Base-by-base conservation (phyloP, 768 basidiomycete genomes). In the Cubamyces lactineus region DNA sequence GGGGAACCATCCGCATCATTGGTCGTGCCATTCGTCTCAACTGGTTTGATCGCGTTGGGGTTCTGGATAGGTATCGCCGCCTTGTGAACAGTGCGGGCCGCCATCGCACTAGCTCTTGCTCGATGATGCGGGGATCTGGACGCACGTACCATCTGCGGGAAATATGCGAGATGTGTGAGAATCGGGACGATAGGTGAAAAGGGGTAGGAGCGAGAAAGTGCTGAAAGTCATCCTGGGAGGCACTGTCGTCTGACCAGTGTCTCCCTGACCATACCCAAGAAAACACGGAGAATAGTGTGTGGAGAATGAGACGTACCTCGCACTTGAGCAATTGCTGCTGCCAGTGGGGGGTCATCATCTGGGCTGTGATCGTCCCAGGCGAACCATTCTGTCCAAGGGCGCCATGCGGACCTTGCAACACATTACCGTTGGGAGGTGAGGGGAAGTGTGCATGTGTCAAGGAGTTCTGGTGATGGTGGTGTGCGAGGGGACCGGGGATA, bases 31-130 rank as follows among this genome's bases (percentile, higher is more conserved):
- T 74, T 74, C 11, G 76, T 63, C 53, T 79, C 77, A 53, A 77
- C 70, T 28, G 82, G 81, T 70, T 85, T 86, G 70, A 84, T 75
- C 55, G 80, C 78, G 67, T 94, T 96, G 19, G 96, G 95, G 74
- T 98, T 93, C 60, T 91, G 89, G 74, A 96, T 98, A 47, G 92
- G 86, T 63, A 97, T 91, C 42, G 93, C 92, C 30, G 91, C 85
- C 76, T 94, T 96, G 43, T 91, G 80, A 62, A 91, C 84, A 16
- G 89, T 91, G 49, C 97, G 86, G 19, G 92, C 90, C 39, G 94
- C 92, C 83, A 98, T 89, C 52, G 95, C 95, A 62, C 91, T 96
- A n/a, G 94, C 90, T 50, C 96, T 84, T 13, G 97, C 97, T 56
- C 96, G 88, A 71, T 97, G 95, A 73, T 98, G 95, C 0, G 94